Percentiles rank a stretch among this genome's conserved stretches.
Conservation (phyloP, 2,329 filamentous ascomycete species). For the Venturiaceae sp. region DNA sequence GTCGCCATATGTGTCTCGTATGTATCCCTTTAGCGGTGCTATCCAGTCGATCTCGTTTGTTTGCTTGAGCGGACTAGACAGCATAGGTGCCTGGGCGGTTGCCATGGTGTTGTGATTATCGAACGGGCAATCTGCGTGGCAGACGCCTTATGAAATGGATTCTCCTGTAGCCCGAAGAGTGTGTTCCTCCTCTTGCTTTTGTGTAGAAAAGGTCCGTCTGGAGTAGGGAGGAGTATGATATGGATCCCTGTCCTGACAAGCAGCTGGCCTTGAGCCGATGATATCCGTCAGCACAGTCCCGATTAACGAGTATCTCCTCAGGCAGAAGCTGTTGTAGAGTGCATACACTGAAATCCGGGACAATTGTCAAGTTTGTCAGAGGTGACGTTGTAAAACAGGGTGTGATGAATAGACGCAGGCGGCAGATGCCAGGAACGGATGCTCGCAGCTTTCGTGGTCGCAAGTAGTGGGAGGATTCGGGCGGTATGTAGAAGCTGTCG, state of each 20-base stretch:
- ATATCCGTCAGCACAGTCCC: no score
- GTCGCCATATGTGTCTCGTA: slow-evolving; percentile 87
- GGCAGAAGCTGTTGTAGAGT: no score
- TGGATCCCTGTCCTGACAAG: no score
- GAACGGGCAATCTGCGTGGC: not conserved
- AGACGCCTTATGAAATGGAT: not conserved
- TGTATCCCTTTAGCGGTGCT: slow-evolving; percentile 82
- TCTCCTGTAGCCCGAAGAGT: not conserved
- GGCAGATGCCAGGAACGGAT: not conserved
- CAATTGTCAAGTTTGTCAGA: no score
- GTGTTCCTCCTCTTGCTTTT: not conserved
- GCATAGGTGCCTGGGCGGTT: slow-evolving; percentile 79
- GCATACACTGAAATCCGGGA: no score
- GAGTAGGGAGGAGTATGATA: not conserved
- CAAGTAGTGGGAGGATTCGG: not conserved
- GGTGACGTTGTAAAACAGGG: no score
- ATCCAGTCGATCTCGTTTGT: slow-evolving; percentile 99
- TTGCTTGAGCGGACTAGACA: slow-evolving; percentile 81
- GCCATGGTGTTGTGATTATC: slow-evolving; percentile 35
- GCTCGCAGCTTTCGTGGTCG: not conserved
- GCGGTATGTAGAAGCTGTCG: not conserved
- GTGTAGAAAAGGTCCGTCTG: not conserved
- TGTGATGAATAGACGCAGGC: not conserved
- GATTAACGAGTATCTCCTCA: no score
- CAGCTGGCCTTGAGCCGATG: no score